Percentiles rank a stretch among this genome's conserved stretches.
phyloP scores from a whole-genome alignment of 768 basidiomycete species.

The Leccinellum luteum region DNA sequence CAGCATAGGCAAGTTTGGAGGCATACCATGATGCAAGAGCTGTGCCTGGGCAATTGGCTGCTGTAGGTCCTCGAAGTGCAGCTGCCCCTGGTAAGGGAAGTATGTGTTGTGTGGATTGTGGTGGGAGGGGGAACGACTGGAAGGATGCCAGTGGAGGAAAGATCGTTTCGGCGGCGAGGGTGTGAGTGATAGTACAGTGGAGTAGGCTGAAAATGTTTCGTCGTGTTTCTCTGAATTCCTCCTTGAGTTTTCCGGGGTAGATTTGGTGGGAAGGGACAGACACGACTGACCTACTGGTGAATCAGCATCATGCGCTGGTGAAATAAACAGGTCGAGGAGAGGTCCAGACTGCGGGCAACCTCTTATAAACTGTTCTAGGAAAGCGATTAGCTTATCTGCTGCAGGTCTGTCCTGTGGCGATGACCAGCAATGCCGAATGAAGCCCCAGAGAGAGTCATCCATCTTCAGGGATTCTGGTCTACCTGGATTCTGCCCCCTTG shows the following conservation, averaged over 20 bases:
- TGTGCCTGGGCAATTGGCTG: slow-evolving; percentile 65
- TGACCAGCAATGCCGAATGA: background rate
- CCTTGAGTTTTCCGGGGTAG: no score
- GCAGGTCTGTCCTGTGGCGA: background rate
- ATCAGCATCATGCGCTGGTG: background rate
- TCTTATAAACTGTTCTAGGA: background rate
- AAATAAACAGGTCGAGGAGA: background rate
- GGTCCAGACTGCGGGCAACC: background rate
- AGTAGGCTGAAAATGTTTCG: no score
- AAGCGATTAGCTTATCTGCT: background rate
- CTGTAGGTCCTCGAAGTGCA: slow-evolving; percentile 54
- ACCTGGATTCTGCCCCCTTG: background rate
- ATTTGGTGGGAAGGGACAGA: no score
- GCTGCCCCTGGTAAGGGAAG: slow-evolving; percentile 57
- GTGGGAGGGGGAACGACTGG: slow-evolving; percentile 38
- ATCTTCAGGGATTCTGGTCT: background rate
- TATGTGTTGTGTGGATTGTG: slow-evolving; percentile 46
- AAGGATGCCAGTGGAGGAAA: no score
- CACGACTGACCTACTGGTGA: no score
- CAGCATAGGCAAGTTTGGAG: slow-evolving; percentile 44
- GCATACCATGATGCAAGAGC: slow-evolving; percentile 65
- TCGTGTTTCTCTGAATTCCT: no score
- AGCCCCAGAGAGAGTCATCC: background rate
- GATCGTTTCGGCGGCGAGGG: no score
- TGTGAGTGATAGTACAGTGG: no score